These are phyloP conservation scores for Neckera pumila DNA, from an alignment of 225 moss, liverwort and hornwort species.

Conservation along the genomic window DNA sequence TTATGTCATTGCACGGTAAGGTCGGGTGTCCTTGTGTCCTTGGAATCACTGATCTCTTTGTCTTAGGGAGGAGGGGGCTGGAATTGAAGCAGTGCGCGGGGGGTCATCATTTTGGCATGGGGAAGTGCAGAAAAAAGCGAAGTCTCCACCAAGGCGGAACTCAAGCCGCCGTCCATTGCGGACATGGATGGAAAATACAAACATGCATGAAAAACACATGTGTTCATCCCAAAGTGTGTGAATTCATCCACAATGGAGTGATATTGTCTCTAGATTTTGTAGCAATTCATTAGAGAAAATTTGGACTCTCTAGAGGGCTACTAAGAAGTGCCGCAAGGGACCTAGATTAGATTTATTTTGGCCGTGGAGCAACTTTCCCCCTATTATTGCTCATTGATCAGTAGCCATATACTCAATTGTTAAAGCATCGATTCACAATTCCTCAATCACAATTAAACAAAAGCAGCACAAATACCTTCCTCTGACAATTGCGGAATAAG, in stretches of 20 bases:
- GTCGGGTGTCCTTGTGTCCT: background rate
- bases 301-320: no score
- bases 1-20: background rate
- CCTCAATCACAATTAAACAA: no score
- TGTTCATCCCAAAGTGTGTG: rapidly evolving
- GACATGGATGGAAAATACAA: background rate
- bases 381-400: no score
- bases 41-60: background rate
- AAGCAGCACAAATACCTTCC: no score
- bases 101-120: background rate
- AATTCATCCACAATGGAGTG: background rate
- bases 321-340: no score
- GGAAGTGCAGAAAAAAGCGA: background rate
- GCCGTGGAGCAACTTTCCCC: no score
- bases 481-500: no score
- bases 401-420: no score
- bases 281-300: no score
- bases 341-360: no score
- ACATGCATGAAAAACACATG: background rate
- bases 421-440: no score
- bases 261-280: background rate
- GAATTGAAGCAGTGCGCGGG: no score
- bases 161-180: background rate
- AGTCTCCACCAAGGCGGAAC: background rate
- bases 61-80: background rate